phyloP scores from a whole-genome alignment of 2,329 filamentous ascomycete species.

The Xylaria sp. region DNA sequence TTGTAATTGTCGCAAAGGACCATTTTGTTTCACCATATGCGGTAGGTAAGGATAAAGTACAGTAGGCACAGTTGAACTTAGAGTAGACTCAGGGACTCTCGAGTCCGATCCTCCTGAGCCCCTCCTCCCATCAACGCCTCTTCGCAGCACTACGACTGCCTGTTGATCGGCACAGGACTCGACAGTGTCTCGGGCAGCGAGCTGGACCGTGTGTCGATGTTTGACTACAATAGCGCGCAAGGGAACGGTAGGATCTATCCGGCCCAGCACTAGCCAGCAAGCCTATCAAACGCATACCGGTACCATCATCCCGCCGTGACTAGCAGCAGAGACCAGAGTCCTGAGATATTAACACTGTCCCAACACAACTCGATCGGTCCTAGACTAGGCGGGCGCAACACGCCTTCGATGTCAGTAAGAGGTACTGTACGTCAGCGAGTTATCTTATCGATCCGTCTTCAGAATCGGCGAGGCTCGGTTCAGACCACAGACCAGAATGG shows the following conservation, averaged over 20 bases:
- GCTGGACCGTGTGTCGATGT: slow-evolving; percentile 20
- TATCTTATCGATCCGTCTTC: slow-evolving; percentile 6
- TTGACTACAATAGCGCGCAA: slow-evolving; percentile 10
- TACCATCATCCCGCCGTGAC: slow-evolving; percentile 1
- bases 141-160: not conserved
- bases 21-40: slow-evolving; percentile 18
- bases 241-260: slow-evolving; percentile 21
- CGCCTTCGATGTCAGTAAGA: slow-evolving; percentile 4
- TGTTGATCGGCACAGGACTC: not conserved
- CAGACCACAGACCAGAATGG: not conserved
- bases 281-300: not conserved
- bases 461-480: not conserved
- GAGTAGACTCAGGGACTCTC: not conserved
- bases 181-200: slow-evolving; percentile 11
- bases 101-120: not conserved
- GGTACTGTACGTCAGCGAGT: too few species aligned
- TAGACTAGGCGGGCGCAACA: slow-evolving; percentile 3
- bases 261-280: not conserved
- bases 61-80: not conserved
- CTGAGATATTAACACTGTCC: slow-evolving; percentile 19
- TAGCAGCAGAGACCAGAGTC: not conserved
- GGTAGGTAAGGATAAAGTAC: not conserved
- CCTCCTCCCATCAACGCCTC: not conserved
- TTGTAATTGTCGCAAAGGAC: not conserved
- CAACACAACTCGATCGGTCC: slow-evolving; percentile 3